A percentile compares a stretch with the other conserved stretches of the same genome.
Evolutionary conservation across 805 yeast genomes (phyloP).

Genomic region (Candida adriatica): DNA sequence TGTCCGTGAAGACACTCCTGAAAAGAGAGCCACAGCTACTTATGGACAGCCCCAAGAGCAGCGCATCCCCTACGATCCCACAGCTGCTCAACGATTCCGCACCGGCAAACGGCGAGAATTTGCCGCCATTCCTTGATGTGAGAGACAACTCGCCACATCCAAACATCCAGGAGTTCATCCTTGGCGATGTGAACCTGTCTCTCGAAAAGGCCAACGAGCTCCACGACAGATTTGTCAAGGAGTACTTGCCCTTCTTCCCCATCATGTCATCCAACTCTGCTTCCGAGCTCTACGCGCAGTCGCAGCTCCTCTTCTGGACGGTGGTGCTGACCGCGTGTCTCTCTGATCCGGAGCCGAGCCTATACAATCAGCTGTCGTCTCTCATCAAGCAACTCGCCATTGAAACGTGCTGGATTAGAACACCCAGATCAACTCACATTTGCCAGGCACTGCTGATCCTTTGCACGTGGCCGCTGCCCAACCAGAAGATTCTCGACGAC

Average conservation of each 20-base stretch:
- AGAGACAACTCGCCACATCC: slow-evolving; percentile 24
- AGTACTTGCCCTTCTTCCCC: slow-evolving; percentile 73
- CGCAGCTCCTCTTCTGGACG: slow-evolving; percentile 85
- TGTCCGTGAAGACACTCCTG: slow-evolving; percentile 36
- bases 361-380: slow-evolving; percentile 69
- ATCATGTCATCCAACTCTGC: slow-evolving; percentile 67
- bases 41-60: slow-evolving; percentile 26
- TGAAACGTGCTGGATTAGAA: slow-evolving; percentile 87
- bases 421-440: slow-evolving; percentile 90
- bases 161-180: slow-evolving; percentile 51
- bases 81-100: slow-evolving; percentile 37
- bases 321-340: slow-evolving; percentile 81
- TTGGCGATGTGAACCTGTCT: slow-evolving; percentile 71
- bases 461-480: slow-evolving; percentile 89
- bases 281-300: slow-evolving; percentile 71
- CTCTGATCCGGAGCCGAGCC: slow-evolving; percentile 80
- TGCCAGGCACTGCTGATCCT: slow-evolving; percentile 84
- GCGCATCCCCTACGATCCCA: slow-evolving; percentile 24
- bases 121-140: slow-evolving; percentile 38
- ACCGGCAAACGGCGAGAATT: slow-evolving; percentile 29
- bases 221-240: slow-evolving; percentile 59
- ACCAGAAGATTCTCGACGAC: slow-evolving; percentile 87
- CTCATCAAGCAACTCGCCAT: slow-evolving; percentile 81
- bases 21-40: slow-evolving; percentile 38
- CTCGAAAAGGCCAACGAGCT: slow-evolving; percentile 62